Base-by-base conservation (phyloP, 805 yeast species). In the Scheffersomyces lignosus region DNA sequence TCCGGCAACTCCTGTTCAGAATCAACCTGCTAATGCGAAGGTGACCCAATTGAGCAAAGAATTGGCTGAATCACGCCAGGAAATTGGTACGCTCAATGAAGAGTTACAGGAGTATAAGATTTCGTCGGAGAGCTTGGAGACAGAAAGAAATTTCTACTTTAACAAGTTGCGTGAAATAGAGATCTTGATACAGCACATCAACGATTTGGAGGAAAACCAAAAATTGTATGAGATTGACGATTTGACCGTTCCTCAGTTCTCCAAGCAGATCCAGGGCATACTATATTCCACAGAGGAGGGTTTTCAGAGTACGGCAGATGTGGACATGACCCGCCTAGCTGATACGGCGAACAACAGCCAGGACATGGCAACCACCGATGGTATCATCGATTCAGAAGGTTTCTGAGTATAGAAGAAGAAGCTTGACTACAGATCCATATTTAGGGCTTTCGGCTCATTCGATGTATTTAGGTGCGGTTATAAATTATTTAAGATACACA, bases 111-210 rank as follows among this genome's bases (percentile, higher is more conserved):
- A 82, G 44, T 73, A 75, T 46, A 73, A 71, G 40, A 68, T 75
- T 15, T 78, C 82, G 10, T 75, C 82, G 15, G 85, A 81, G 33
- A 77, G 81, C 10, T 65, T 87, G 33, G 87, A 83, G 51, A 77
- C 85, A 1, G 97, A 93, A 58, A 78, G 98, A 44, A 85, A 87
- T 58, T 88, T 91, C 53, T 93, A 93, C 60, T 91, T 87, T 64
- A 81, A 84, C 52, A 93, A 91, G 62, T 68, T 93, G 36, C 75
- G 96, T 45, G 95, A 87, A 41, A 86, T 93, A 38, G 99, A 93
- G 60, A 78, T 87, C 18, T 63, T 90, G 31, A 76, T 83, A 17
- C 88, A 84, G 52, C 75, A 81, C 16, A 52, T 66, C 27, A 57
- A 55, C 37, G 59, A 56, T n/a, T 40, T 49, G 24, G 45, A 30